These are phyloP conservation scores for Limtongia smithiae DNA, from an alignment of 805 yeast genomes.

Conservation along the genomic window DNA sequence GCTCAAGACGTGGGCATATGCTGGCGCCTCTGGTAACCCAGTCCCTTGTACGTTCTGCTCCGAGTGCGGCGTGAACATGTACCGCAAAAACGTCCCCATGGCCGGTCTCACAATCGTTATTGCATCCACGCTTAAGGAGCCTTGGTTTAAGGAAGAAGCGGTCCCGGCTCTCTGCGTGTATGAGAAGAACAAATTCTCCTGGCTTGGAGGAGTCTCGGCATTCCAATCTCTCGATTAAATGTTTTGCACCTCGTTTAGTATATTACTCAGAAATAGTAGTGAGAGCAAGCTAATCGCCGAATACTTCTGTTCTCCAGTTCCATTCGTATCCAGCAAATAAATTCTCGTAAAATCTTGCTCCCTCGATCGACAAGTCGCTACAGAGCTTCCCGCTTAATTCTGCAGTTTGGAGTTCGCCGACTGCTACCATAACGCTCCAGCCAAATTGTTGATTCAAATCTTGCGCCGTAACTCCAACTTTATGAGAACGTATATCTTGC, in stretches of 20 bases:
- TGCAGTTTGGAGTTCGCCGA: slow-evolving; percentile 59
- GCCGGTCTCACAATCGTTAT: slow-evolving; percentile 4
- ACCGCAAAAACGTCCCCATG: slow-evolving; percentile 1
- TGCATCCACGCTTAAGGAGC: slow-evolving; percentile 8
- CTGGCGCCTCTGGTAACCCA: slow-evolving; percentile 17
- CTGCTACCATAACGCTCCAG: slow-evolving; percentile 65
- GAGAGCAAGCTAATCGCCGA: neutral
- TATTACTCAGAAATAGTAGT: neutral
- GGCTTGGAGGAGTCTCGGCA: slow-evolving; percentile 2
- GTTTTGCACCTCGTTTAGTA: neutral
- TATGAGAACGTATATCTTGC: neutral
- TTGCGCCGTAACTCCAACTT: slow-evolving; percentile 35
- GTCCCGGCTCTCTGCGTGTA: slow-evolving; percentile 1
- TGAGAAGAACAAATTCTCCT: slow-evolving; percentile 1
- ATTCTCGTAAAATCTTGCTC: slow-evolving; percentile 60
- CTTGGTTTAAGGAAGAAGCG: slow-evolving; percentile 6
- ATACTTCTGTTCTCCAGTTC: slow-evolving; percentile 1
- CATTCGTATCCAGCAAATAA: slow-evolving; percentile 3
- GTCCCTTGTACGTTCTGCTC: slow-evolving; percentile 19
- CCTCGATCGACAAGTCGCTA: slow-evolving; percentile 65
- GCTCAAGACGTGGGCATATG: slow-evolving; percentile 15
- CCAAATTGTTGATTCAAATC: slow-evolving; percentile 24
- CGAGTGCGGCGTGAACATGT: slow-evolving; percentile 17
- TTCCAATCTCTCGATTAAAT: neutral
- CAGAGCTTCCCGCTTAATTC: slow-evolving; percentile 56